A percentile compares a stretch with the other conserved stretches of the same genome.
phyloP scores from a whole-genome alignment of 169 alveolate genomes.

The Plasmodium knowlesi region DNA sequence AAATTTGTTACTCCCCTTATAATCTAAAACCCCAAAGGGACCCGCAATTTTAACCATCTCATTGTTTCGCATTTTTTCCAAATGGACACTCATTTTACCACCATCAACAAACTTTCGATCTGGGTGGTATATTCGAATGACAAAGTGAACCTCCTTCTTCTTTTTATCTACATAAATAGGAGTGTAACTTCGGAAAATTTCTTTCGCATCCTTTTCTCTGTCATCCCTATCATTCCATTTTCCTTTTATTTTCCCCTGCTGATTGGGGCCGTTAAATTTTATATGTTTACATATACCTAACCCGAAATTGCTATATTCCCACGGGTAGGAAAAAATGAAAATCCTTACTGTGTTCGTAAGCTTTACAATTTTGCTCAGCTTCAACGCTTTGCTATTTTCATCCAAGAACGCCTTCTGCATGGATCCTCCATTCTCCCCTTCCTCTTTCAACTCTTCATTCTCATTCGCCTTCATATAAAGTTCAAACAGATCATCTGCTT shows the following conservation, averaged over 20 bases:
- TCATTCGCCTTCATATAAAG: conserved; percentile 33
- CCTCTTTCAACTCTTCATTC: conserved; percentile 36
- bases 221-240: conserved; percentile 66
- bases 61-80: conserved; percentile 1
- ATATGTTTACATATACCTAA: conserved; percentile 74
- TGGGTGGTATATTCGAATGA: conserved; percentile 81
- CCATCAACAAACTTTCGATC: conserved; percentile 81
- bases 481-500: background rate
- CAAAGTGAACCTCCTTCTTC: conserved; percentile 78
- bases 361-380: conserved; percentile 13
- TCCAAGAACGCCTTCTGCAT: conserved; percentile 11
- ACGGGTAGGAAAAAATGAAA: conserved; percentile 63
- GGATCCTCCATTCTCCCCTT: background rate
- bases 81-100: conserved; percentile 75
- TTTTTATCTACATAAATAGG: conserved; percentile 82
- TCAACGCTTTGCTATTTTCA: conserved; percentile 11
- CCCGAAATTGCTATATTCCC: conserved; percentile 60
- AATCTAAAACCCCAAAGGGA: conserved; percentile 66
- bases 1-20: conserved; percentile 57
- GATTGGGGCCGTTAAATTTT: conserved; percentile 43
- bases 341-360: conserved; percentile 55
- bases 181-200: conserved; percentile 79
- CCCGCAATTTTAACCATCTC: conserved; percentile 26
- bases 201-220: conserved; percentile 28
- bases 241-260: conserved; percentile 52